These are phyloP conservation scores for Rhododendron molle DNA, from an alignment of 148 eudicot species.

Conservation along the genomic window DNA sequence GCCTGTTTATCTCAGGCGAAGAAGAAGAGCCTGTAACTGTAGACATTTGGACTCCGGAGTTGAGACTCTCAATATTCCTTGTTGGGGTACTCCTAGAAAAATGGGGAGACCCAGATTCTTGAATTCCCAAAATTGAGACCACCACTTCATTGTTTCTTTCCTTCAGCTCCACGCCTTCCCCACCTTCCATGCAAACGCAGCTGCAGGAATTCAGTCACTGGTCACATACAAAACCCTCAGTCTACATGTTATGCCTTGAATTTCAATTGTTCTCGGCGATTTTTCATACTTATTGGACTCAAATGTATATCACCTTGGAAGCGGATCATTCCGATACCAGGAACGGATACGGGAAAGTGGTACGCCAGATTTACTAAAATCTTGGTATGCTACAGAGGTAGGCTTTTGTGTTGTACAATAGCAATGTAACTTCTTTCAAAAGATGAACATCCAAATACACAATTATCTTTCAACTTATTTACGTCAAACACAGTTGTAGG, in stretches of 20 bases:
- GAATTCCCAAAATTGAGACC: conserved; percentile 21
- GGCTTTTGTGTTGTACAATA: neutral
- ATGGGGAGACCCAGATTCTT: conserved; percentile 17
- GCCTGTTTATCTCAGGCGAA: conserved; percentile 23
- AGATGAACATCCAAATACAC: neutral
- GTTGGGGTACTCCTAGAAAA: neutral
- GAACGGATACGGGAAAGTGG: neutral
- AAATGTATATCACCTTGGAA: neutral
- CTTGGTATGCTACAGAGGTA: neutral
- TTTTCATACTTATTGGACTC: neutral
- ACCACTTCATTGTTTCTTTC: conserved; percentile 21
- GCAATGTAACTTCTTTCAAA: neutral
- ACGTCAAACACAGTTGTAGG: neutral
- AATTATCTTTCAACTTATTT: neutral
- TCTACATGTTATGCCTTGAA: neutral
- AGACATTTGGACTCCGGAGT: neutral
- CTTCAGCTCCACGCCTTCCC: conserved; percentile 11
- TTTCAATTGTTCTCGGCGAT: neutral
- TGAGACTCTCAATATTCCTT: neutral
- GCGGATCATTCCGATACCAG: neutral
- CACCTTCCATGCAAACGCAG: conserved; percentile 17
- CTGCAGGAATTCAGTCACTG: neutral
- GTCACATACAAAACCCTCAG: neutral
- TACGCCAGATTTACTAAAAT: neutral
- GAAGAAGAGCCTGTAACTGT: neutral